phyloP scores from a whole-genome alignment of 768 basidiomycete genomes.

The Pleurotus pulmonarius region DNA sequence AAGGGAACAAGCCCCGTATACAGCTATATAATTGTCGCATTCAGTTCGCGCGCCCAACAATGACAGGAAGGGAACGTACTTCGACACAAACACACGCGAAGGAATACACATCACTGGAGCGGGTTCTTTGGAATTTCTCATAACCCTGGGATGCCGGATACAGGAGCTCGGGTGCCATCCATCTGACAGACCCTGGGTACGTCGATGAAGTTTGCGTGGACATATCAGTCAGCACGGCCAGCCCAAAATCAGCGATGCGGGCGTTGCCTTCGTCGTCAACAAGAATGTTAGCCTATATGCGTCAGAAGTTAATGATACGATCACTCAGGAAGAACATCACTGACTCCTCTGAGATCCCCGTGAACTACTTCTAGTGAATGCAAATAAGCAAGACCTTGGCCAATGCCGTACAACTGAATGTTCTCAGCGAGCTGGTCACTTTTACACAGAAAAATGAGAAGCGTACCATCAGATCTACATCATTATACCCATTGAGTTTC shows the following conservation, averaged over 20 bases:
- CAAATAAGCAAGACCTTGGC: constrained; percentile 18
- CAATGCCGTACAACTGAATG: constrained; percentile 17
- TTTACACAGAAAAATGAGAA: not conserved
- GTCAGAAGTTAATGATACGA: not conserved
- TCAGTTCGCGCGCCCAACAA: not conserved
- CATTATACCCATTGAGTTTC: constrained; percentile 1
- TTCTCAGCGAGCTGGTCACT: not conserved
- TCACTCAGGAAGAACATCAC: not conserved
- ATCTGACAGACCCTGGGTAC: constrained; percentile 23
- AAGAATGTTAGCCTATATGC: constrained; percentile 27
- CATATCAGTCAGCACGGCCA: constrained; percentile 25
- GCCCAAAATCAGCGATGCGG: constrained; percentile 31
- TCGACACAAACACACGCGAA: constrained; percentile 30
- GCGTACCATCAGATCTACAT: not conserved
- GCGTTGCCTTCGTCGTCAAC: constrained; percentile 25
- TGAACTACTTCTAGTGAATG: constrained; percentile 19
- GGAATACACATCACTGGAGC: constrained; percentile 27
- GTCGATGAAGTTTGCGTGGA: constrained; percentile 20
- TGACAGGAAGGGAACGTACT: constrained; percentile 13
- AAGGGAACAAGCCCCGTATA: constrained; percentile 9
- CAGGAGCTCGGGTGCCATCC: constrained; percentile 35
- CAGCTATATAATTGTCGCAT: not conserved
- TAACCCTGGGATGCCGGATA: constrained; percentile 23
- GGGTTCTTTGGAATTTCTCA: constrained; percentile 18
- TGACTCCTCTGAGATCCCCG: constrained; percentile 20